Percentiles rank a stretch among this genome's conserved stretches.
Evolutionary conservation across 2,329 filamentous ascomycete genomes (phyloP).

Genomic region (Ascochyta koolunga): DNA sequence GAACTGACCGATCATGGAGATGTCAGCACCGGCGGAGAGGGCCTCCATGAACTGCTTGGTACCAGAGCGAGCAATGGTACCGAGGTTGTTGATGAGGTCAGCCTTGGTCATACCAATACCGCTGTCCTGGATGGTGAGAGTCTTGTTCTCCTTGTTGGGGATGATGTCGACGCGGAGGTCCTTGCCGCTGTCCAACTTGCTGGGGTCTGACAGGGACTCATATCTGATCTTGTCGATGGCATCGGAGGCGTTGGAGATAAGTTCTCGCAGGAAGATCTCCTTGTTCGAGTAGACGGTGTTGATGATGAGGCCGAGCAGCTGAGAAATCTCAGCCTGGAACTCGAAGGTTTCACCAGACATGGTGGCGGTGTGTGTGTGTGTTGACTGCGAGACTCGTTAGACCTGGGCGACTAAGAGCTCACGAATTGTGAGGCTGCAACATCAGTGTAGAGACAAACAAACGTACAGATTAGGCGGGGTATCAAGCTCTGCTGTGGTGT

Average conservation of each 20-base stretch:
- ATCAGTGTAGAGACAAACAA: constrained; percentile 19
- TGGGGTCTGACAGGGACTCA: constrained; percentile 94
- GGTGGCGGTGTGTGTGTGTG: constrained; percentile 53
- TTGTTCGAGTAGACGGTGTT: constrained; percentile 99
- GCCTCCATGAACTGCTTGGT: constrained; percentile 99
- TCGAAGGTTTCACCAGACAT: constrained; percentile 96
- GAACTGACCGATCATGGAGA: constrained; percentile 99
- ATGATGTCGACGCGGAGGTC: constrained; percentile 99
- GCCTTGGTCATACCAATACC: constrained; percentile 99
- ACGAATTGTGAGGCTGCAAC: constrained; percentile 15
- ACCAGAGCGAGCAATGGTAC: constrained; percentile 97
- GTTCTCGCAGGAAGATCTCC: constrained; percentile 98
- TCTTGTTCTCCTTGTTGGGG: constrained; percentile 96
- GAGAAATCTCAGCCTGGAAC: constrained; percentile 99
- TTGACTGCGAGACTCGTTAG: constrained; percentile 22
- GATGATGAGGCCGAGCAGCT: constrained; percentile 99
- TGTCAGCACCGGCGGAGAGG: constrained; percentile 95
- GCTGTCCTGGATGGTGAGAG: constrained; percentile 93
- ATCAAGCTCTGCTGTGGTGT: constrained; percentile 28
- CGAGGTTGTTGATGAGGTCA: constrained; percentile 99
- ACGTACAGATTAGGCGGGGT: constrained; percentile 35
- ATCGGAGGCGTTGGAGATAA: constrained; percentile 98
- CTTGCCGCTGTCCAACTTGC: constrained; percentile 96
- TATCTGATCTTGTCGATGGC: constrained; percentile 99
- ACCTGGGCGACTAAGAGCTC: constrained; percentile 6